phyloP scores from a whole-genome alignment of 371 early-diverging fungal genomes.

The Mortierella sp. region DNA sequence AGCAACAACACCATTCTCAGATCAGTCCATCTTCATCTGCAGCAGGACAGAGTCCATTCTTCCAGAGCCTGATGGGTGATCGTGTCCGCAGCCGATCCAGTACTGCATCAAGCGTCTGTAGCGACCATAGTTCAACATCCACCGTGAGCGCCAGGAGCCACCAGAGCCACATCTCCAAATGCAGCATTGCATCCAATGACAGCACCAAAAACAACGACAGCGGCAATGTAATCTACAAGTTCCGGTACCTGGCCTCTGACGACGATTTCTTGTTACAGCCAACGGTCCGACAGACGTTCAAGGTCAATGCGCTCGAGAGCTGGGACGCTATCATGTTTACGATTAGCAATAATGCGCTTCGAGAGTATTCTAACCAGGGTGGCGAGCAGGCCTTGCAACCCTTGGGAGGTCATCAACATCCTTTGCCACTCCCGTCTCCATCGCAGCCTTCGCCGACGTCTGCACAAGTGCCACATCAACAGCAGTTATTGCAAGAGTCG shows the following conservation, averaged over 20 bases:
- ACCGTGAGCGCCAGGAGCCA: constrained; percentile 13
- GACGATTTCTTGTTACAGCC: constrained; percentile 86
- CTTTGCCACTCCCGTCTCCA: neutral
- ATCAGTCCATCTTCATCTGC: neutral
- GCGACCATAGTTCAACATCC: constrained; percentile 17
- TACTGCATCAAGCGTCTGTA: constrained; percentile 26
- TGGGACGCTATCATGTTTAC: constrained; percentile 82
- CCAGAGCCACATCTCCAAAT: constrained; percentile 15
- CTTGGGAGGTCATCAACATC: neutral
- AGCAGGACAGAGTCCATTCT: constrained; percentile 31
- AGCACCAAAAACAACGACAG: neutral
- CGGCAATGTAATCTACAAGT: constrained; percentile 24
- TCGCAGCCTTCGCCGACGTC: neutral
- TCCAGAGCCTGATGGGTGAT: constrained; percentile 38
- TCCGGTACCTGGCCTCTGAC: constrained; percentile 76
- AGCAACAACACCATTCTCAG: neutral
- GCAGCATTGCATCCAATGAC: constrained; percentile 9
- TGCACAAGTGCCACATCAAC: neutral
- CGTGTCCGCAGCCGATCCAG: constrained; percentile 26
- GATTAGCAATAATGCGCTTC: constrained; percentile 34
- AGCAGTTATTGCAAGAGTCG: neutral
- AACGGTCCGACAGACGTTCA: constrained; percentile 76
- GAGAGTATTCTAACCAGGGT: constrained; percentile 20
- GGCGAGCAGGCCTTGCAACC: neutral
- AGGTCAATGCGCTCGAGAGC: constrained; percentile 75